Evolutionary conservation across 306 rosid species (phyloP).

Genomic region (Echinosophora koreensis): DNA sequence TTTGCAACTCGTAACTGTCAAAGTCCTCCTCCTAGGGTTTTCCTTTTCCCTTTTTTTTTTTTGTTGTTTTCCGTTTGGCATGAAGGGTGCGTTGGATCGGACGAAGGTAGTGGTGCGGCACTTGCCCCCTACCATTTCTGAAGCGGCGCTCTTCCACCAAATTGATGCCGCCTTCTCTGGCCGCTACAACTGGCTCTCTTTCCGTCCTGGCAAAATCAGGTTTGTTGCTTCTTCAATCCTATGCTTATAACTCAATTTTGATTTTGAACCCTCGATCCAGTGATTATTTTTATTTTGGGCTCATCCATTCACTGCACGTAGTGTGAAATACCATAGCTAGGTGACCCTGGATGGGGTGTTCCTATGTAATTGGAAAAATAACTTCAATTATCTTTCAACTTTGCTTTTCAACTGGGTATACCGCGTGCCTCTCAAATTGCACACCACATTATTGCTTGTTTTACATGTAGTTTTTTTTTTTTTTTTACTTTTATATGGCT

Average conservation of each 20-base stretch:
- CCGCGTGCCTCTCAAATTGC: not conserved
- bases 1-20: not conserved
- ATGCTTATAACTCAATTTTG: not conserved
- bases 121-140: conserved; percentile 75
- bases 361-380: not conserved
- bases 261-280: not conserved
- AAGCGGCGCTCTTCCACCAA: conserved; percentile 56
- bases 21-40: conserved; percentile 49
- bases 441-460: not conserved
- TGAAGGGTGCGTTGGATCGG: conserved; percentile 71
- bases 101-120: conserved; percentile 83
- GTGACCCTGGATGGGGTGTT: not conserved
- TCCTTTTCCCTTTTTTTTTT: not conserved
- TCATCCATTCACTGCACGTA: not conserved
- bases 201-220: conserved; percentile 69
- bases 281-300: not conserved
- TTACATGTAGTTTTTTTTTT: not conserved
- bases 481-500: not conserved
- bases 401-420: not conserved
- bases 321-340: not conserved
- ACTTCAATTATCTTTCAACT: not conserved
- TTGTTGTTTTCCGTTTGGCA: not conserved
- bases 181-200: conserved; percentile 74
- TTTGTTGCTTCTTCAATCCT: not conserved
- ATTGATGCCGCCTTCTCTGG: conserved; percentile 61